phyloP scores from a whole-genome alignment of 331 rosid species.

The Acacia pycnantha region DNA sequence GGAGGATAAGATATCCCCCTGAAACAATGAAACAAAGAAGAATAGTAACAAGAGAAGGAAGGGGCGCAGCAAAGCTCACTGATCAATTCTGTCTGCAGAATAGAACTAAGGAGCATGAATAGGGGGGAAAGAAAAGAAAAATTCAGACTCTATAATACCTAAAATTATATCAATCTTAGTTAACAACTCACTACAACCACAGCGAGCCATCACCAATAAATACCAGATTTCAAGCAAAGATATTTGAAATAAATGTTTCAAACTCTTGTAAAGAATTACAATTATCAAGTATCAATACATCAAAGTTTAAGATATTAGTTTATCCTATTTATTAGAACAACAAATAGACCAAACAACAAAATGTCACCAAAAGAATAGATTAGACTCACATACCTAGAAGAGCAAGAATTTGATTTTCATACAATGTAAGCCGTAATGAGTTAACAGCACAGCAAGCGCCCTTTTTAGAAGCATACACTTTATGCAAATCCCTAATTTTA shows the following conservation, averaged over 20 bases:
- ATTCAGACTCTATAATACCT: not conserved
- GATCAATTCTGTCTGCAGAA: not conserved
- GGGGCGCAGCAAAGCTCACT: not conserved
- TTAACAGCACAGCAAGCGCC: constrained; percentile 90
- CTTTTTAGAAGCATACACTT: constrained; percentile 77
- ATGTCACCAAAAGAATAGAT: constrained; percentile 2
- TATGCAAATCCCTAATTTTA: constrained; percentile 86
- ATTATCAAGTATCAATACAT: not conserved
- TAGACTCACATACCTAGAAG: constrained; percentile 70
- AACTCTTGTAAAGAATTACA: not conserved
- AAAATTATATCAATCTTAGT: not conserved
- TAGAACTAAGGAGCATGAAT: not conserved
- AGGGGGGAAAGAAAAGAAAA: not conserved
- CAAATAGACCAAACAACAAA: not conserved
- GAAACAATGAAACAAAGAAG: not conserved
- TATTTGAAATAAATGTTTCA: not conserved
- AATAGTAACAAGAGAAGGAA: not conserved
- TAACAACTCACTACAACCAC: not conserved
- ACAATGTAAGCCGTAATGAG: constrained; percentile 73
- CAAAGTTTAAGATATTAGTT: not conserved
- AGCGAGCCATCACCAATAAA: not conserved
- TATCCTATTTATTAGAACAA: not conserved
- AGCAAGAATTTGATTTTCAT: constrained; percentile 97
- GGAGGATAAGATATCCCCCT: not conserved
- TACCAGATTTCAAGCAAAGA: not conserved